phyloP scores from a whole-genome alignment of 805 yeast genomes.

The Candida railenensis region DNA sequence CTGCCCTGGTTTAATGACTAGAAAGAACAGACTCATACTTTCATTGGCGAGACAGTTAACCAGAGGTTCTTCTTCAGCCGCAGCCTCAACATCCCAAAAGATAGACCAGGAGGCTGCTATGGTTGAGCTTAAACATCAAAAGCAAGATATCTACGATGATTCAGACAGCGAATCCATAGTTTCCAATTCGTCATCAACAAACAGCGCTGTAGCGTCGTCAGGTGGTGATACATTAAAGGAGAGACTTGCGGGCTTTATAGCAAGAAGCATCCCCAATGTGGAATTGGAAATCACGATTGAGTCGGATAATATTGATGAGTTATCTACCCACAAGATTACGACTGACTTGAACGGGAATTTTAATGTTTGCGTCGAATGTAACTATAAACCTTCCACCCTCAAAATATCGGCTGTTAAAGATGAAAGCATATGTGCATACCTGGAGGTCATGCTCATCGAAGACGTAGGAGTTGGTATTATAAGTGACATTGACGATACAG shows the following conservation, averaged over 20 bases:
- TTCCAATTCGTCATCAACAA: constrained; percentile 1
- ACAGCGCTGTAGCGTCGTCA: constrained; percentile 6
- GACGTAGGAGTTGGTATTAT: constrained; percentile 66
- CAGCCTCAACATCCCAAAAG: neutral
- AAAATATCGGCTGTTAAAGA: constrained; percentile 50
- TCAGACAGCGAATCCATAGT: constrained; percentile 8
- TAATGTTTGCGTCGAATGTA: constrained; percentile 48
- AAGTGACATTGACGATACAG: constrained; percentile 93
- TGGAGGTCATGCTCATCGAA: constrained; percentile 44
- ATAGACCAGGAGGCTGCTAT: constrained; percentile 19
- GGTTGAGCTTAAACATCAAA: constrained; percentile 24
- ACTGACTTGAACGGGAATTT: constrained; percentile 75
- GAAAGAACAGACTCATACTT: constrained; percentile 69
- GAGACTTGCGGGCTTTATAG: constrained; percentile 68
- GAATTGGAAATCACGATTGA: constrained; percentile 57
- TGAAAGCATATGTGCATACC: constrained; percentile 46
- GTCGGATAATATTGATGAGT: constrained; percentile 29
- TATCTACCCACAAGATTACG: constrained; percentile 27
- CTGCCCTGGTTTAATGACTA: constrained; percentile 65
- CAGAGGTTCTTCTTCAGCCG: constrained; percentile 28
- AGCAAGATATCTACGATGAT: constrained; percentile 22
- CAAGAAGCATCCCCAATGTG: constrained; percentile 61
- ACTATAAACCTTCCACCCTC: constrained; percentile 60
- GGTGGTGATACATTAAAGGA: constrained; percentile 48
- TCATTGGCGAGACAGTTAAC: constrained; percentile 69